Conservation (phyloP, 768 basidiomycete genomes). For the Pilatotrama ljubarskyi region DNA sequence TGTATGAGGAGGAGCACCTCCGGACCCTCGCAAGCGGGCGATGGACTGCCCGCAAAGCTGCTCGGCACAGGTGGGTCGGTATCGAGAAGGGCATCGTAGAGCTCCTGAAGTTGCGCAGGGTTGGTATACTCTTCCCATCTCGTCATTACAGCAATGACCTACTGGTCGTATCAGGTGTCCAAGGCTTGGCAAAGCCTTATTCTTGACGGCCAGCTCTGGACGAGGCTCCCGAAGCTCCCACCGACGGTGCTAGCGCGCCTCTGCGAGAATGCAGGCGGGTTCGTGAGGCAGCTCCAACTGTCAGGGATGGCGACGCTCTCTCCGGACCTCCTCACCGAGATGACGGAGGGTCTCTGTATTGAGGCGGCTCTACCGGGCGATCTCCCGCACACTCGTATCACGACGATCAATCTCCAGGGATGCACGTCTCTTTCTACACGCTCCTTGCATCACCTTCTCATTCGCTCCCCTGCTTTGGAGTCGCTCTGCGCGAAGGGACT, state of each 20-base stretch:
- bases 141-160: not conserved
- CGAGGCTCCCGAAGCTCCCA: conserved; percentile 55
- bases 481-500: conserved; percentile 69
- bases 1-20: conserved; percentile 62
- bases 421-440: conserved; percentile 65
- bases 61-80: conserved; percentile 73
- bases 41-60: conserved; percentile 65
- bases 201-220: conserved; percentile 89
- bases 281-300: conserved; percentile 61
- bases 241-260: conserved; percentile 53
- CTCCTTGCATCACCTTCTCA: conserved; percentile 69
- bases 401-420: conserved; percentile 68
- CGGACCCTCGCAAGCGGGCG: conserved; percentile 43
- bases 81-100: conserved; percentile 73
- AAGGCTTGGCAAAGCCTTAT: conserved; percentile 73
- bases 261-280: conserved; percentile 57
- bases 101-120: conserved; percentile 76
- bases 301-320: conserved; percentile 58
- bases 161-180: conserved; percentile 56
- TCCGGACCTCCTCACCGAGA: conserved; percentile 48
- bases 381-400: conserved; percentile 64
- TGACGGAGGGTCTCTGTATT: conserved; percentile 57
- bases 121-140: conserved; percentile 41
- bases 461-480: conserved; percentile 60
- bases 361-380: conserved; percentile 35